Percentiles rank a stretch among this genome's conserved stretches.
Conservation (phyloP, 2,329 filamentous ascomycete genomes). For the Fusarium protoensiforme region DNA sequence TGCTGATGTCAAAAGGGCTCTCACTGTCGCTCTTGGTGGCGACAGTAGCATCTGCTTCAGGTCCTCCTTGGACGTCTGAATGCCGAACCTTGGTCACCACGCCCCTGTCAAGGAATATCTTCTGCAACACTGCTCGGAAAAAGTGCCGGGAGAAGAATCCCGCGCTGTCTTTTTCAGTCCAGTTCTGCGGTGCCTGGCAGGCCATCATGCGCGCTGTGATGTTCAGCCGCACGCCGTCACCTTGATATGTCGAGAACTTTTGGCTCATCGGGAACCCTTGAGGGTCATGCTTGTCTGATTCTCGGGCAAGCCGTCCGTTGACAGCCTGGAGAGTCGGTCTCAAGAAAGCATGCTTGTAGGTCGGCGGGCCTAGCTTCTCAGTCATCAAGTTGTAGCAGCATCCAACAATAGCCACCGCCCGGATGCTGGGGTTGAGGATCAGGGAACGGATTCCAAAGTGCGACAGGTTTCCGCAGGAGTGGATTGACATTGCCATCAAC, state of each 20-base stretch:
- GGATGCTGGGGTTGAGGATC: conserved; percentile 83
- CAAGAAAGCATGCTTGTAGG: conserved; percentile 83
- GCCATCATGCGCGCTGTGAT: conserved; percentile 99
- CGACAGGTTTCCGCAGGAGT: conserved; percentile 97
- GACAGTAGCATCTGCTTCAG: conserved; percentile 15
- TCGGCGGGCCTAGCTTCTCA: conserved; percentile 86
- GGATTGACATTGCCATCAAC: conserved; percentile 92
- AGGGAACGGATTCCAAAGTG: conserved; percentile 93
- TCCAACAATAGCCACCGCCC: conserved; percentile 93
- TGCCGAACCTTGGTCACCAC: conserved; percentile 73
- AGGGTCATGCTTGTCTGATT: conserved; percentile 80
- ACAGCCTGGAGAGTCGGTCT: conserved; percentile 75
- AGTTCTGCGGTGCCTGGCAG: conserved; percentile 93
- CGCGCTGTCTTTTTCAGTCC: conserved; percentile 83
- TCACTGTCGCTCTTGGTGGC: conserved; percentile 38
- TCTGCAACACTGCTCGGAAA: conserved; percentile 89
- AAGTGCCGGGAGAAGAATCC: conserved; percentile 93
- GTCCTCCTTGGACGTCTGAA: conserved; percentile 43
- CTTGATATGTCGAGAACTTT: conserved; percentile 68
- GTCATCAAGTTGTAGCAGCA: conserved; percentile 99
- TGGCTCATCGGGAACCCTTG: conserved; percentile 95
- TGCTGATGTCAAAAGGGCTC: conserved; percentile 66
- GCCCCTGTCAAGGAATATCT: conserved; percentile 87
- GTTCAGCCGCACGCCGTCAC: conserved; percentile 81
- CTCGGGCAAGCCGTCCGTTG: conserved; percentile 75